Percentiles rank a stretch among this genome's conserved stretches.
Conservation (phyloP, 2,329 filamentous ascomycete species). For the Cryphonectria carpinicola region DNA sequence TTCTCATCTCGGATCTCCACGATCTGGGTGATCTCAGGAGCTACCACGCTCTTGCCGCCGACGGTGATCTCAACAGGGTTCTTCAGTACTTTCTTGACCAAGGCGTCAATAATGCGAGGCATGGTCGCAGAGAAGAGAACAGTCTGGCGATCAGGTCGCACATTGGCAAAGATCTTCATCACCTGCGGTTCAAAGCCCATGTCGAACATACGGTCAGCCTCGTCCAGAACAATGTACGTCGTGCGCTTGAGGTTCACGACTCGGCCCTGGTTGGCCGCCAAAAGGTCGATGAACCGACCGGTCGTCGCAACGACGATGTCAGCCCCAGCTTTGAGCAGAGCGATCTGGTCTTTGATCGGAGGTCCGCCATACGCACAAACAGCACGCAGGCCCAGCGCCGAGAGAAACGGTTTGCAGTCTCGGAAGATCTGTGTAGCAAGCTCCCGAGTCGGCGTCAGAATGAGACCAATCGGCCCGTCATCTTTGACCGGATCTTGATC, state of each 20-base stretch:
- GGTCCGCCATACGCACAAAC: conserved; percentile 95
- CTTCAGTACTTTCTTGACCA: conserved; percentile 85
- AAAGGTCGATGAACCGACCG: conserved; percentile 91
- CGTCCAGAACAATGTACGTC: conserved; percentile 93
- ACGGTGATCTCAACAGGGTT: conserved; percentile 91
- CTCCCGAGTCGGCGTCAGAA: conserved; percentile 94
- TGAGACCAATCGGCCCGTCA: conserved; percentile 85
- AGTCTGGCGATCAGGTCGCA: conserved; percentile 89
- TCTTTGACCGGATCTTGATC: conserved; percentile 83
- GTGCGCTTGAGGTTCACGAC: conserved; percentile 89
- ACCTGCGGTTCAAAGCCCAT: conserved; percentile 99
- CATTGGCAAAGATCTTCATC: conserved; percentile 91
- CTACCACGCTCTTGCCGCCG: conserved; percentile 84
- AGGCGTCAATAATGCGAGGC: conserved; percentile 86
- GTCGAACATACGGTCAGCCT: conserved; percentile 98
- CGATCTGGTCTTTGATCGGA: conserved; percentile 96
- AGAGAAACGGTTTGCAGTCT: conserved; percentile 93
- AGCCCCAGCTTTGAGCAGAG: conserved; percentile 90
- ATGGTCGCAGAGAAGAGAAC: conserved; percentile 97
- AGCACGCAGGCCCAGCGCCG: conserved; percentile 79
- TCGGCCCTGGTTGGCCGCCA: conserved; percentile 90
- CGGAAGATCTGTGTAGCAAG: conserved; percentile 91
- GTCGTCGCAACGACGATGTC: conserved; percentile 96
- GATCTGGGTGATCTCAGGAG: conserved; percentile 89
- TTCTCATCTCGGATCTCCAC: conserved; percentile 85